Conservation (phyloP, 2,329 filamentous ascomycete genomes). For the Orbilia oligospora region DNA sequence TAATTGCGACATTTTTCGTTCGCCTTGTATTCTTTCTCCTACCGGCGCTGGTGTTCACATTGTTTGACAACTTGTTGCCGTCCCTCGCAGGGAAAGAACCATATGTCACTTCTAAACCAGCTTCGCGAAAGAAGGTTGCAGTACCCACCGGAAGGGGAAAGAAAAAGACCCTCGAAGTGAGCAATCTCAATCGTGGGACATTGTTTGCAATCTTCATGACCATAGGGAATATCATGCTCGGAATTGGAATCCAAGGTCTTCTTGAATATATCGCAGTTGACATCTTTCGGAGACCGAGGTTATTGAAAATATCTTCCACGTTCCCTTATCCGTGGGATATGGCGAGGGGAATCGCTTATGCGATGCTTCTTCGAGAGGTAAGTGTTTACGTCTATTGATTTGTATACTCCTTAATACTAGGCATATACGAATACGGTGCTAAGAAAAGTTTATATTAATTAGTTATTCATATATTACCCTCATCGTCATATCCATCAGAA, state of each 20-base stretch:
- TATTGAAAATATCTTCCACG: slow-evolving; percentile 73
- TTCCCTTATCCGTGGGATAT: slow-evolving; percentile 77
- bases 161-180: slow-evolving; percentile 63
- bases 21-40: slow-evolving; percentile 79
- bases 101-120: slow-evolving; percentile 12
- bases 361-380: slow-evolving; percentile 74
- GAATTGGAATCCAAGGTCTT: slow-evolving; percentile 71
- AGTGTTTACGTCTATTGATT: slow-evolving; percentile 60
- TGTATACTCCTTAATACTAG: too few species aligned
- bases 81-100: slow-evolving; percentile 77
- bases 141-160: slow-evolving; percentile 69
- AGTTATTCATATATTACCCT: slow-evolving; percentile 79
- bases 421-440: not conserved
- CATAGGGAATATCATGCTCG: slow-evolving; percentile 72
- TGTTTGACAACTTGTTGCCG: slow-evolving; percentile 80
- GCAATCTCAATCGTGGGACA: slow-evolving; percentile 50
- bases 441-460: slow-evolving; percentile 23
- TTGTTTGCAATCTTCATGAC: slow-evolving; percentile 71
- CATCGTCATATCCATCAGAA: slow-evolving; percentile 76
- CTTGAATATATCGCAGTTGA: slow-evolving; percentile 73
- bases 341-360: slow-evolving; percentile 71
- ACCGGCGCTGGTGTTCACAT: slow-evolving; percentile 79
- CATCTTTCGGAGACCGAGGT: slow-evolving; percentile 71
- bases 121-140: slow-evolving; percentile 69
- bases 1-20: slow-evolving; percentile 78